These are phyloP conservation scores for Dimargaris xerosporica DNA, from an alignment of 192 early-diverging fungal species.

Conservation along the genomic window DNA sequence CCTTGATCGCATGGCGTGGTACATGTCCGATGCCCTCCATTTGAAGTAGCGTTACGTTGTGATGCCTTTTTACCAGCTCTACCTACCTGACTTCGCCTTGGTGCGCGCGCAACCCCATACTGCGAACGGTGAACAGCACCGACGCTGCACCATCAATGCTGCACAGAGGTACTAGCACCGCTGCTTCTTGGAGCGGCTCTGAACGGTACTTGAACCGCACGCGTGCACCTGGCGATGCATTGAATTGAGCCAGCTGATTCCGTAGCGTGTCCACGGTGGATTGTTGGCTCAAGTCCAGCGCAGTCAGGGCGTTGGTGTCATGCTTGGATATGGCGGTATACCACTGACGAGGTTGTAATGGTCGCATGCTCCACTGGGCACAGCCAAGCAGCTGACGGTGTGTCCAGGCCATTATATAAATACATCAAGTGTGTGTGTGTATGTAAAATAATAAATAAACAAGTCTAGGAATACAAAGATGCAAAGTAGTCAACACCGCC, in stretches of 20 bases:
- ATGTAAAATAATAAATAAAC: too few relatives aligned
- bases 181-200: constrained; percentile 12
- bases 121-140: constrained; percentile 68
- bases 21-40: neutral
- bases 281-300: neutral
- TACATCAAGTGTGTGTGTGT: too few relatives aligned
- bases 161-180: constrained; percentile 43
- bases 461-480: too few relatives aligned
- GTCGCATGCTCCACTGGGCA: neutral
- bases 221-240: neutral
- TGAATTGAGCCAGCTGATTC: neutral
- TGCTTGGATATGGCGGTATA: neutral
- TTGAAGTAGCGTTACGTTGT: neutral
- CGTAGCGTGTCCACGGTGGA: too few relatives aligned
- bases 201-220: constrained; percentile 16
- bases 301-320: neutral
- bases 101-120: constrained; percentile 45
- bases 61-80: neutral
- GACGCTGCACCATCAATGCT: constrained; percentile 37
- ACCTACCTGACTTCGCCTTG: constrained; percentile 57
- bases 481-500: too few relatives aligned
- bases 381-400: neutral
- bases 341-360: neutral
- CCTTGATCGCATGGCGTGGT: constrained; percentile 1
- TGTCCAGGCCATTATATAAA: too few relatives aligned